Conservation (phyloP, 306 rosid species). For the Boehmeria nivea region DNA sequence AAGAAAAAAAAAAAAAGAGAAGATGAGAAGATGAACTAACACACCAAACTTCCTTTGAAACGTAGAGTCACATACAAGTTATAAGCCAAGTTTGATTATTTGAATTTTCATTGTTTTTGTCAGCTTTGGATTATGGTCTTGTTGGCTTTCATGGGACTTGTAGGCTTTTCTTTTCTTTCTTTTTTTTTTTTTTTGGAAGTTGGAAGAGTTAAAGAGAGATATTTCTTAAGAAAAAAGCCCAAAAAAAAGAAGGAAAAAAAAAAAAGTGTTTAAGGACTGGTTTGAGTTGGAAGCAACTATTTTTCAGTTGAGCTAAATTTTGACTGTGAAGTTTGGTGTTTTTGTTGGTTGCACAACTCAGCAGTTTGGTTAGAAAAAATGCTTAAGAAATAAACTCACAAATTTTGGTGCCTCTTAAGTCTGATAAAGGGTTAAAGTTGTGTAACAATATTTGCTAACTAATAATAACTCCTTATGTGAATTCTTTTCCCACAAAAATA, state of each 20-base stretch:
- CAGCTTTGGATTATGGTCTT: conserved; percentile 17
- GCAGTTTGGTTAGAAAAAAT: conserved; percentile 31
- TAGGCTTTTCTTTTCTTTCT: too few species aligned
- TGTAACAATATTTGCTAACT: too few species aligned
- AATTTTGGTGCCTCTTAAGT: too few species aligned
- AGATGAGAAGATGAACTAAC: conserved; percentile 73
- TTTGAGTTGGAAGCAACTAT: conserved; percentile 20
- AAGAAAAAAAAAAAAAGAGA: neutral
- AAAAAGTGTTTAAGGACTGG: neutral
- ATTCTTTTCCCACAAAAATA: too few species aligned
- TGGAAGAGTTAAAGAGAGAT: too few species aligned
- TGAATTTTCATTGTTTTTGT: conserved; percentile 18
- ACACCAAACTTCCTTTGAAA: conserved; percentile 65
- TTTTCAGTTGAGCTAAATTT: conserved; percentile 65
- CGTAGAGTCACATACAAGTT: conserved; percentile 16
- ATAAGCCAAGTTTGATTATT: conserved; percentile 16
- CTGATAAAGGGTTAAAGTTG: too few species aligned
- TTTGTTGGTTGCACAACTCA: conserved; percentile 51
- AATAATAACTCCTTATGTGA: too few species aligned
- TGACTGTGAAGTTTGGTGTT: conserved; percentile 48
- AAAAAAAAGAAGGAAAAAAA: conserved; percentile 20
- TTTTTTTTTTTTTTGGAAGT: too few species aligned
- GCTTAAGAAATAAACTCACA: neutral
- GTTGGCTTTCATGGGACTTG: conserved; percentile 19
- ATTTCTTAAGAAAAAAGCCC: conserved; percentile 21